Percentiles rank a stretch among this genome's conserved stretches.
phyloP scores from a whole-genome alignment of 169 alveolate genomes.

The Plasmodium cynomolgi region DNA sequence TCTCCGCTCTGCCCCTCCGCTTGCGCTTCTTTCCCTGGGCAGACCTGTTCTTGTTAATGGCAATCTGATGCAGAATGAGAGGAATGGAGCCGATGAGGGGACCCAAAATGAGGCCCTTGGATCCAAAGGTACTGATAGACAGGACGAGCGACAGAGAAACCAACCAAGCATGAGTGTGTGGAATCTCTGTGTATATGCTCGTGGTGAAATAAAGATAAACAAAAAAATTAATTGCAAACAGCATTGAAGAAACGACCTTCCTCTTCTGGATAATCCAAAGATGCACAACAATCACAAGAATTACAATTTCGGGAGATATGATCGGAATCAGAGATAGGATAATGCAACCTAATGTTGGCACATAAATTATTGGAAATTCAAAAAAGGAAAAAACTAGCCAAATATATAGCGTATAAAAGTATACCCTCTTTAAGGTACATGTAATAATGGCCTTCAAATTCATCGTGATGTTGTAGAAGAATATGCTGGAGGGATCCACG shows the following conservation, averaged over 20 bases:
- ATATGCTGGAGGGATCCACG: conserved; percentile 78
- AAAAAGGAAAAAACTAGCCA: conserved; percentile 77
- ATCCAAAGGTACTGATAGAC: conserved; percentile 78
- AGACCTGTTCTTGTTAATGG: conserved; percentile 19
- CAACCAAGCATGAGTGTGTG: conserved; percentile 80
- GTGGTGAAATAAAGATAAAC: conserved; percentile 78
- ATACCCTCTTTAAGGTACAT: conserved; percentile 77
- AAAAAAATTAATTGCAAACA: conserved; percentile 28
- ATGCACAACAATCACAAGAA: conserved; percentile 30
- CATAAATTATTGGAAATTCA: conserved; percentile 80
- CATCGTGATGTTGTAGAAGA: conserved; percentile 71
- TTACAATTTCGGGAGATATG: conserved; percentile 76
- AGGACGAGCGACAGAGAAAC: conserved; percentile 79
- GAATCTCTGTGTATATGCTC: conserved; percentile 78
- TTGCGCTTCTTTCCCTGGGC: not conserved
- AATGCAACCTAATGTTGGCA: conserved; percentile 78
- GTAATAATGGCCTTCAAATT: conserved; percentile 75
- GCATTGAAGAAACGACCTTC: conserved; percentile 10
- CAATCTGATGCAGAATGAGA: conserved; percentile 45
- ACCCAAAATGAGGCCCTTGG: conserved; percentile 79
- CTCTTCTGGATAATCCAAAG: conserved; percentile 60
- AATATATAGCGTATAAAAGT: conserved; percentile 76
- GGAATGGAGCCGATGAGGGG: conserved; percentile 67
- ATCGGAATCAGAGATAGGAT: conserved; percentile 79
- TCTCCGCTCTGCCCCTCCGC: not conserved